Conservation (phyloP, 345 rosid genomes). For the Toxicodendron radicans region DNA sequence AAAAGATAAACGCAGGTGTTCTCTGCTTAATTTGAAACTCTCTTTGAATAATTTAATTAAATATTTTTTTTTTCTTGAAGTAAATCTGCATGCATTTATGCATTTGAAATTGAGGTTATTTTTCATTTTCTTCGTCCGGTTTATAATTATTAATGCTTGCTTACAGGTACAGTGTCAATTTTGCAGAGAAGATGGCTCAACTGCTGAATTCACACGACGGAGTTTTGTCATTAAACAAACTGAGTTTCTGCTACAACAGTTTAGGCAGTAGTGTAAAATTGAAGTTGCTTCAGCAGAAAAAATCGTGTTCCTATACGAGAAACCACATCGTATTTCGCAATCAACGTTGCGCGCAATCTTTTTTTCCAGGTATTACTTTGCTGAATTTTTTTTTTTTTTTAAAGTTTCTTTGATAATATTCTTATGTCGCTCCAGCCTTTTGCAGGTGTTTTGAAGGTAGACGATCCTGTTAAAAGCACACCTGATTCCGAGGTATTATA, state of each 20-base stretch:
- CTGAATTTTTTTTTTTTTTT: neutral
- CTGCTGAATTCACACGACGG: conserved; percentile 22
- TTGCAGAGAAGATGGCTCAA: conserved; percentile 33
- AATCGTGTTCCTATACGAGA: conserved; percentile 9
- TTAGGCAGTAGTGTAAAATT: neutral
- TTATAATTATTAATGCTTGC: neutral
- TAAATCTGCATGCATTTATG: neutral
- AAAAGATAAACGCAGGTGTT: too few species aligned
- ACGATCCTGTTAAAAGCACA: conserved; percentile 19
- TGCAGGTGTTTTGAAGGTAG: conserved; percentile 36
- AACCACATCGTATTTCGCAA: conserved; percentile 8
- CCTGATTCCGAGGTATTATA: conserved; percentile 28
- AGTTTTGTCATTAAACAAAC: conserved; percentile 18
- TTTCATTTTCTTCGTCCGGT: neutral
- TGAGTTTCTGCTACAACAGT: conserved; percentile 7
- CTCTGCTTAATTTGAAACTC: too few species aligned
- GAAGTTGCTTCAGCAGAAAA: conserved; percentile 26
- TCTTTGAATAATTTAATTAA: too few species aligned
- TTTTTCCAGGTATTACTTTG: conserved; percentile 32
- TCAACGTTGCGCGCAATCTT: conserved; percentile 19
- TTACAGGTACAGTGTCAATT: neutral
- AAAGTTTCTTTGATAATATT: too few species aligned
- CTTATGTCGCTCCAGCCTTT: conserved; percentile 5
- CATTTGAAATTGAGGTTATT: neutral
- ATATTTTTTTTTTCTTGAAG: too few species aligned